phyloP scores from a whole-genome alignment of 2,329 filamentous ascomycete genomes.

The Apiospora saccharicola region DNA sequence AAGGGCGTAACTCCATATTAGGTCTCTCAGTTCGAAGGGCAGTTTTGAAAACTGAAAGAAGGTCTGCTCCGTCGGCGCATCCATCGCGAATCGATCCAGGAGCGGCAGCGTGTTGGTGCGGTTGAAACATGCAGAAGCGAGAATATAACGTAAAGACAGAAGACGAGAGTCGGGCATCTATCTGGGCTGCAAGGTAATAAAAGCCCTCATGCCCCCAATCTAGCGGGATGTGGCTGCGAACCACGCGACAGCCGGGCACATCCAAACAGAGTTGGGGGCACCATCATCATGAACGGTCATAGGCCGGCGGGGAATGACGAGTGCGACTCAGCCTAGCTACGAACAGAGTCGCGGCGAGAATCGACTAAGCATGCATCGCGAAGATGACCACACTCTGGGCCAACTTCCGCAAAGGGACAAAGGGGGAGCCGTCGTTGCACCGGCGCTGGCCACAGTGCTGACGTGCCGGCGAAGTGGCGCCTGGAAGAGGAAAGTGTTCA shows the following conservation, averaged over 20 bases:
- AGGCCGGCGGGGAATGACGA: conserved; percentile 17
- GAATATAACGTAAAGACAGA: not conserved
- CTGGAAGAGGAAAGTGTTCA: conserved; percentile 19
- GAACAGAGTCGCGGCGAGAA: not conserved
- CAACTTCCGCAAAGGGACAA: conserved; percentile 28
- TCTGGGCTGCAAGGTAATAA: not conserved
- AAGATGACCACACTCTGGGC: conserved; percentile 25
- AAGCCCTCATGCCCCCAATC: conserved; percentile 6
- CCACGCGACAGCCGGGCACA: conserved; percentile 14
- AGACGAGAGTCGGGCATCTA: not conserved
- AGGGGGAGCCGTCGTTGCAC: conserved; percentile 27
- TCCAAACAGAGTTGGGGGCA: conserved; percentile 21
- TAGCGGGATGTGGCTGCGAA: conserved; percentile 17
- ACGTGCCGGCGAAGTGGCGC: conserved; percentile 7
- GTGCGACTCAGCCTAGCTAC: conserved; percentile 1
- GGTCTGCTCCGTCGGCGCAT: not conserved
- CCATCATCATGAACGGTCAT: conserved; percentile 20
- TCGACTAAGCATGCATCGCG: conserved; percentile 18
- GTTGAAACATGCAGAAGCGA: not conserved
- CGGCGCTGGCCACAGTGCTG: conserved; percentile 21
- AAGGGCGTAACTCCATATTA: conserved; percentile 55
- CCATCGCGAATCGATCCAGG: not conserved
- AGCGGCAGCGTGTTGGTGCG: not conserved
- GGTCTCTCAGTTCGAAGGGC: conserved; percentile 53
- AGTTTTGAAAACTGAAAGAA: conserved; percentile 45